Evolutionary conservation across 495 filamentous ascomycete species (phyloP), one percentile per base, ranked within the genome.

Genomic region (Apodospora peruviana): DNA sequence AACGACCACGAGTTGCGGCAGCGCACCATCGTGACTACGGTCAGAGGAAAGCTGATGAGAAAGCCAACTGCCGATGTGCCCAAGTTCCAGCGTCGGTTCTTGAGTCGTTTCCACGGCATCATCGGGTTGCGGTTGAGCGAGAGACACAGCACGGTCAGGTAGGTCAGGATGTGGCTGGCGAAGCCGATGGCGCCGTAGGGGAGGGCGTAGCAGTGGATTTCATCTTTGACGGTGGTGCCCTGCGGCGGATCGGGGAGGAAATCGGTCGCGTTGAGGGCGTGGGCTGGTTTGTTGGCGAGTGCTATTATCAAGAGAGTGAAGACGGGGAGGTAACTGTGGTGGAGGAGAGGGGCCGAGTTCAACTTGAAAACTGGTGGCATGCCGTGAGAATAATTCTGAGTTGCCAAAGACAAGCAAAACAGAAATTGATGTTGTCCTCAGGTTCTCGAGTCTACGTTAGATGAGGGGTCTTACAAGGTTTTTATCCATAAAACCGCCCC

Each of bases 121-220:
- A 48, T 41, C 10, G 59, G 57, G 20, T 43, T 48, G n/a, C 54
- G 50, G 0, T 52, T 51, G 1, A 19, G 16, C 5, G 55, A 46
- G 16, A 68, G 58, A 34, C 44, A 48, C 20, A 60, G 39, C 40
- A 65, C 53, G 1, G 66, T 65, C 20, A 58, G 57, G 50, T 69
- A 69, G 5, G 64, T 65, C 3, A 69, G 45, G 29, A 67, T 19
- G 46, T 69, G 65, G 14, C 59, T 63, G 4, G 63, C 29, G 40
- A 67, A 63, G 48, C 65, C 65, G 40, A 69, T 67, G 18, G 58
- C 61, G 25, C 65, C 65, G 39, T 63, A 69, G 2, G 64, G 65
- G 12, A 69, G 60, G 8, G 52, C 53, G 44, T 69, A 67, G 57
- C 65, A 69, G 40, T 61, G 44, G 8, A 64, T 60, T 50, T 72